These are phyloP conservation scores for Tagetes erecta DNA, from an alignment of 129 eudicot genomes.

Conservation along the genomic window DNA sequence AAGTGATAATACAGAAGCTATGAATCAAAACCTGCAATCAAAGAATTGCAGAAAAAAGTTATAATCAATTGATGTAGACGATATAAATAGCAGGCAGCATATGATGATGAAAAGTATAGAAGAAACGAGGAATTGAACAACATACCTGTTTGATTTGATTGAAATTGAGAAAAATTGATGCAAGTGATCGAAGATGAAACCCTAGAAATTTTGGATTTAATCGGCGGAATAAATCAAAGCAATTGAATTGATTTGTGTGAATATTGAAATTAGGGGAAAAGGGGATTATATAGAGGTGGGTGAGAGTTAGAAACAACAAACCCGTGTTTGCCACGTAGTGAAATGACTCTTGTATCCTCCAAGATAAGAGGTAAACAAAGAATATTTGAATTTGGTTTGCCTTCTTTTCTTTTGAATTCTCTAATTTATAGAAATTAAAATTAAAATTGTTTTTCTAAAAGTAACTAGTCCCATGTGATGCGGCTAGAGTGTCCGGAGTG, in stretches of 20 bases:
- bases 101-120: not conserved
- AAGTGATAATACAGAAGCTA: not conserved
- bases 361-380: not conserved
- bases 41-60: not conserved
- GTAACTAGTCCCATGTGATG: too few species aligned
- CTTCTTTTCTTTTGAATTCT: too few species aligned
- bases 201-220: conserved; percentile 18
- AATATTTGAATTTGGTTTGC: too few species aligned
- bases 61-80: conserved; percentile 1
- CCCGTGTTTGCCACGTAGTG: not conserved
- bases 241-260: not conserved
- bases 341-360: not conserved
- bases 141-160: conserved; percentile 12
- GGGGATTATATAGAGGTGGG: not conserved
- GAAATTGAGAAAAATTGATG: not conserved
- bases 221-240: not conserved
- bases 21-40: conserved; percentile 11
- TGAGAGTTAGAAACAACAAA: not conserved
- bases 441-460: too few species aligned
- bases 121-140: not conserved
- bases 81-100: not conserved
- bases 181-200: conserved; percentile 12
- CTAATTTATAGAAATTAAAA: too few species aligned
- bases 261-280: not conserved
- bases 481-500: too few species aligned